A percentile compares a stretch with the other conserved stretches of the same genome.
Evolutionary conservation across 495 filamentous ascomycete species (phyloP).

Genomic region (Penicillium coffeae): DNA sequence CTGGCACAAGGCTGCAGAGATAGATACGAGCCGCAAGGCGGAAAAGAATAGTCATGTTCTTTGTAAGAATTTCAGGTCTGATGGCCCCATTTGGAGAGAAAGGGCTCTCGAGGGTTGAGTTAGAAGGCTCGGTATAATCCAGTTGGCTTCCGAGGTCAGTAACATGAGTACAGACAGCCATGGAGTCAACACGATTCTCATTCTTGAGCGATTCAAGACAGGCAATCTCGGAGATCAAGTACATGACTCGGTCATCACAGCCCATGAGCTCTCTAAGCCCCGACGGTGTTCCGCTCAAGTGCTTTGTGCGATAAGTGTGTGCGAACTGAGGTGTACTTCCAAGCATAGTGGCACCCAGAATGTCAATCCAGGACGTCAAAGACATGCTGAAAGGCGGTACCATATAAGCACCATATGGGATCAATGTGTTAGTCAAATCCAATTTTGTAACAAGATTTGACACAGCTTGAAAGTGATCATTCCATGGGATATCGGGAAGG

Average conservation of each 20-base stretch:
- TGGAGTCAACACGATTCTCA: constrained; percentile 71
- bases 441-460: constrained; percentile 78
- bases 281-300: constrained; percentile 64
- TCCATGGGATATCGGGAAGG: constrained; percentile 93
- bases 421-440: constrained; percentile 55
- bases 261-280: constrained; percentile 94
- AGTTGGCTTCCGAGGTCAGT: constrained; percentile 77
- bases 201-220: constrained; percentile 87
- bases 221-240: constrained; percentile 93
- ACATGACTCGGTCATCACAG: constrained; percentile 97
- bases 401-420: constrained; percentile 40
- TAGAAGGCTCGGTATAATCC: constrained; percentile 65
- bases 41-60: constrained; percentile 86
- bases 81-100: constrained; percentile 63
- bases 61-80: constrained; percentile 72
- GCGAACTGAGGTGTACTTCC: constrained; percentile 82
- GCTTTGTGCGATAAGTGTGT: constrained; percentile 87
- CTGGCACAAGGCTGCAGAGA: constrained; percentile 88
- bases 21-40: constrained; percentile 91
- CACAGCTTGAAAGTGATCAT: constrained; percentile 91
- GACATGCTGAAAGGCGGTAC: constrained; percentile 94
- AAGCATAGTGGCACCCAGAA: constrained; percentile 89
- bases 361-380: constrained; percentile 93
- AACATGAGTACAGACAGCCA: constrained; percentile 81
- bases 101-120: constrained; percentile 51